Evolutionary conservation across 495 filamentous ascomycete genomes (phyloP).

Genomic region (Penicilliopsis zonata): DNA sequence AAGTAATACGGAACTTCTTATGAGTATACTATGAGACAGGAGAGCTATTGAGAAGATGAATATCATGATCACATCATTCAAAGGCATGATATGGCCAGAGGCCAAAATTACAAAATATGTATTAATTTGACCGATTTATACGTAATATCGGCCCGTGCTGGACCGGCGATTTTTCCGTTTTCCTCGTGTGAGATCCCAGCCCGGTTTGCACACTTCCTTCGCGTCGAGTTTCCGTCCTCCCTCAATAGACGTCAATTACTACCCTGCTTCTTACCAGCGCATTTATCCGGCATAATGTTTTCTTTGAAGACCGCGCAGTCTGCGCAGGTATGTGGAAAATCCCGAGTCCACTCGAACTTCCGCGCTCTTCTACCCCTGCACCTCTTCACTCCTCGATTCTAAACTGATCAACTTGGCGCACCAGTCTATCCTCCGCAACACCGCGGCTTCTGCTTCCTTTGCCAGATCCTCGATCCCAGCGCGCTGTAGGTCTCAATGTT

Average conservation of each 20-base stretch:
- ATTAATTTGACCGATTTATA: too few species aligned
- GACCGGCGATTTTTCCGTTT: constrained; percentile 30
- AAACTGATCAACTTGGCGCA: constrained; percentile 3
- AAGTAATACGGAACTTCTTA: too few species aligned
- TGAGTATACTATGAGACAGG: too few species aligned
- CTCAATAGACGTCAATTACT: background rate
- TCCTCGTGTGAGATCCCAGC: constrained; percentile 5
- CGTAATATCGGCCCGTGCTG: constrained; percentile 32
- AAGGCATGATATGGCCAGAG: too few species aligned
- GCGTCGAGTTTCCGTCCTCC: constrained; percentile 6
- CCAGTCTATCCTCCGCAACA: constrained; percentile 32
- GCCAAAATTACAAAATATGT: too few species aligned
- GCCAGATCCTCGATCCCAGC: constrained; percentile 23
- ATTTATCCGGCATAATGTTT: constrained; percentile 16
- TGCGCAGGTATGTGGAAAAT: constrained; percentile 17
- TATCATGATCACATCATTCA: too few species aligned
- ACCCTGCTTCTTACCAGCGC: constrained; percentile 2
- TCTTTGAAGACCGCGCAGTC: constrained; percentile 17
- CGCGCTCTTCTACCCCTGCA: constrained; percentile 8
- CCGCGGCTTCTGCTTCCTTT: constrained; percentile 22
- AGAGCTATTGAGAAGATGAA: too few species aligned
- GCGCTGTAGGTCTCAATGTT: constrained; percentile 26
- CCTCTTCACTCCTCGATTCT: constrained; percentile 3
- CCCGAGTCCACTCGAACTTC: constrained; percentile 1
- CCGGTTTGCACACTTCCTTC: constrained; percentile 6